phyloP scores from a whole-genome alignment of 1,284 basidiomycete genomes.

The Rhodotorula sp. region DNA sequence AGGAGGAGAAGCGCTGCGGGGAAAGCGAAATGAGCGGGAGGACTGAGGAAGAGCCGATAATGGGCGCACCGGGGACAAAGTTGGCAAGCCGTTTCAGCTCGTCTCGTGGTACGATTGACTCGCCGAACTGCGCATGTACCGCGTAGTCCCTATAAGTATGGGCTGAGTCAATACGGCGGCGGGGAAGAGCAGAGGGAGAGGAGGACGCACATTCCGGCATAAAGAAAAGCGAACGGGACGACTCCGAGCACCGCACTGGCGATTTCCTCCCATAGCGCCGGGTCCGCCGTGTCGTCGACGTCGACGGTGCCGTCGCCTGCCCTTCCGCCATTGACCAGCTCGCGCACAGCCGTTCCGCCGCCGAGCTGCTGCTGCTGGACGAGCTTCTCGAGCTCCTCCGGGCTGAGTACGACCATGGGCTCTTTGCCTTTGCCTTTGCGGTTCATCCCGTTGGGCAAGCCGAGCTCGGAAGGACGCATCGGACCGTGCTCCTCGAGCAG shows the following conservation, averaged over 20 bases:
- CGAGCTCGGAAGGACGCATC: constrained; percentile 21
- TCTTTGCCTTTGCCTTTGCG: constrained; percentile 7
- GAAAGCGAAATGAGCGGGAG: constrained; percentile 30
- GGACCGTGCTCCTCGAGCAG: constrained; percentile 17
- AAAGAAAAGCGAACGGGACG: constrained; percentile 40
- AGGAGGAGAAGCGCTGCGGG: constrained; percentile 44
- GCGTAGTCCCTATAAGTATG: constrained; percentile 33
- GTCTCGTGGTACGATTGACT: constrained; percentile 10
- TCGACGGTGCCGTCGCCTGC: background rate
- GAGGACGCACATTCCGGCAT: constrained; percentile 25
- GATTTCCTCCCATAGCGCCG: constrained; percentile 56
- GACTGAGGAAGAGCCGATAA: constrained; percentile 19
- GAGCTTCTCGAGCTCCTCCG: constrained; percentile 29
- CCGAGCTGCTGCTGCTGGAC: constrained; percentile 14
- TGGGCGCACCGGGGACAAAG: constrained; percentile 47
- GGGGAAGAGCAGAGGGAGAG: background rate
- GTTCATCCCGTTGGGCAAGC: background rate
- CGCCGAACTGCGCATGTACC: constrained; percentile 37
- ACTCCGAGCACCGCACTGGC: constrained; percentile 28
- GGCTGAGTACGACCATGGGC: constrained; percentile 23
- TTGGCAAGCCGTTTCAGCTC: constrained; percentile 32
- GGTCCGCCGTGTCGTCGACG: constrained; percentile 66
- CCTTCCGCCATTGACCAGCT: background rate
- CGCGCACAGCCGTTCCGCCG: background rate
- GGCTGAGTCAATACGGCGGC: too few species aligned